A percentile compares a stretch with the other conserved stretches of the same genome.
Evolutionary conservation across 176 grass and related monocot species (phyloP).

Genomic region (Saccharum spontaneum): DNA sequence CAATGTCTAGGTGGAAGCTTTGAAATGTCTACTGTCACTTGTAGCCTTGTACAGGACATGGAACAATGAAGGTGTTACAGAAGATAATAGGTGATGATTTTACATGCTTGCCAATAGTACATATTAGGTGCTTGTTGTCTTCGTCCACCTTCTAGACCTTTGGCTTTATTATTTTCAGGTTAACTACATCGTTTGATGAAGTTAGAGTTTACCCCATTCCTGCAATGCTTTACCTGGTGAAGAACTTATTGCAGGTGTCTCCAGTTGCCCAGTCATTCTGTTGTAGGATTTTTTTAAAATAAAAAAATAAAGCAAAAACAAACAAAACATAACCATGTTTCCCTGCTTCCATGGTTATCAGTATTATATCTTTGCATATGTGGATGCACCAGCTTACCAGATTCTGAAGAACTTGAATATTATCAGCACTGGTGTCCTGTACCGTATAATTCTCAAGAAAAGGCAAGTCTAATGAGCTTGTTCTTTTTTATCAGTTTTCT

Average conservation of each 20-base stretch:
- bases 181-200: slow-evolving; percentile 84
- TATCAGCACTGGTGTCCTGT: slow-evolving; percentile 91
- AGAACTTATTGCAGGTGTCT: slow-evolving; percentile 88
- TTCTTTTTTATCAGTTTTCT: background rate
- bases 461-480: slow-evolving; percentile 51
- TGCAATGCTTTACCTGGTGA: slow-evolving; percentile 76
- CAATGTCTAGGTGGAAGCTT: slow-evolving; percentile 70
- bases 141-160: background rate
- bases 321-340: slow-evolving; percentile 24
- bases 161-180: slow-evolving; percentile 44
- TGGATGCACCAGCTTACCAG: slow-evolving; percentile 97
- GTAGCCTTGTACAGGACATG: slow-evolving; percentile 66
- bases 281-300: background rate
- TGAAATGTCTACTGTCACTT: slow-evolving; percentile 81
- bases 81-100: slow-evolving; percentile 72
- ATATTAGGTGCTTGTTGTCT: slow-evolving; percentile 6
- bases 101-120: background rate
- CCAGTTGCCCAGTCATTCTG: background rate
- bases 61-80: slow-evolving; percentile 77
- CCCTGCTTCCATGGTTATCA: slow-evolving; percentile 33
- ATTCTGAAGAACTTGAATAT: slow-evolving; percentile 97
- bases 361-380: slow-evolving; percentile 97
- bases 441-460: slow-evolving; percentile 87
- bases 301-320: background rate
- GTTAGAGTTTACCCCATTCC: slow-evolving; percentile 88